Percentiles rank a stretch among this genome's conserved stretches.
Conservation (phyloP, 306 rosid genomes). For the Cyclanthera cordifolia region DNA sequence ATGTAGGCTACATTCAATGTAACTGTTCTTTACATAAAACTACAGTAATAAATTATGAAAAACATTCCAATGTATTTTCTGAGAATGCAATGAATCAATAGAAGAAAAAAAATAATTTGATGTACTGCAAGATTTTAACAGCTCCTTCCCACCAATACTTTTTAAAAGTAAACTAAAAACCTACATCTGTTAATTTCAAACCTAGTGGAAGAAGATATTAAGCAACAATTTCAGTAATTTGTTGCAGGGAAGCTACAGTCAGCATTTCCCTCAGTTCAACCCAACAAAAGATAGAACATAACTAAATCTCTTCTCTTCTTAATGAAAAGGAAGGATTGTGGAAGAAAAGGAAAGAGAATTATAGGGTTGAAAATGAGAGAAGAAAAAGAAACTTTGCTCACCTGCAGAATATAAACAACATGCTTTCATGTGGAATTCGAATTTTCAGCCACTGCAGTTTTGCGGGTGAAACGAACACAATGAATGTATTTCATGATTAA, state of each 20-base stretch:
- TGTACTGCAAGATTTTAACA: slow-evolving; percentile 62
- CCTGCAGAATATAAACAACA: slow-evolving; percentile 56
- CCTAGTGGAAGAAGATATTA: slow-evolving; percentile 77
- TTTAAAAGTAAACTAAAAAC: slow-evolving; percentile 21
- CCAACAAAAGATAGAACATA: slow-evolving; percentile 57
- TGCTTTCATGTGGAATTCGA: slow-evolving; percentile 35
- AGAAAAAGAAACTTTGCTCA: slow-evolving; percentile 29
- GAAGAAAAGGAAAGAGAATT: background rate
- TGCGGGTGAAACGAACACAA: background rate
- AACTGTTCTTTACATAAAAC: slow-evolving; percentile 17
- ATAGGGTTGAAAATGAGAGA: slow-evolving; percentile 31
- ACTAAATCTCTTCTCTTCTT: slow-evolving; percentile 53
- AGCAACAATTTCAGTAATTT: slow-evolving; percentile 59
- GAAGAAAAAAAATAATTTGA: slow-evolving; percentile 46
- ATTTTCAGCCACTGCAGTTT: slow-evolving; percentile 26
- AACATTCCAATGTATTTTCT: slow-evolving; percentile 32
- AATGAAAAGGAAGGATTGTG: slow-evolving; percentile 19
- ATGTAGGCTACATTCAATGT: slow-evolving; percentile 10
- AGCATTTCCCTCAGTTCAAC: slow-evolving; percentile 57
- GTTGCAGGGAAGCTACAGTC: slow-evolving; percentile 84
- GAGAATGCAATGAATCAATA: slow-evolving; percentile 59
- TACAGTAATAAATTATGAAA: slow-evolving; percentile 13
- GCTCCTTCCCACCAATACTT: slow-evolving; percentile 62
- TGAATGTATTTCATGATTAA: slow-evolving; percentile 37
- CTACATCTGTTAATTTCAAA: slow-evolving; percentile 60